Evolutionary conservation across 306 rosid genomes (phyloP).

Genomic region (Heteromeles arbutifolia): DNA sequence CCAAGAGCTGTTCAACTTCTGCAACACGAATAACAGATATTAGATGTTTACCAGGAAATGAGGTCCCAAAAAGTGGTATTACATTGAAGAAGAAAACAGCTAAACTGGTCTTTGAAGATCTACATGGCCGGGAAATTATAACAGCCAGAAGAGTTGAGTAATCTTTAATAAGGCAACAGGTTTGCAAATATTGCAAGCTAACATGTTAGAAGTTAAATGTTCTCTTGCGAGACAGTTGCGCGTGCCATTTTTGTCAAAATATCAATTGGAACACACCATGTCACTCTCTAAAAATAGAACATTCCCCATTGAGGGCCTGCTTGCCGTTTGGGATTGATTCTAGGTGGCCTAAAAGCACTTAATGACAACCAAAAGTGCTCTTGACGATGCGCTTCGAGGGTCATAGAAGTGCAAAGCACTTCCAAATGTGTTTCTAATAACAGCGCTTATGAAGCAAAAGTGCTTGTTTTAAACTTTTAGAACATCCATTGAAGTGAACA

Average conservation of each 20-base stretch:
- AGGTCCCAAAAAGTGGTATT: background rate
- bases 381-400: no score
- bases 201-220: background rate
- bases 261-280: background rate
- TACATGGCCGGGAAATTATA: background rate
- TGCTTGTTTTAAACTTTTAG: background rate
- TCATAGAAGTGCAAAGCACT: no score
- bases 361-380: no score
- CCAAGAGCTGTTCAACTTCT: conserved; percentile 90
- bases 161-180: background rate
- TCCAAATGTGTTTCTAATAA: no score
- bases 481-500: background rate
- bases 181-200: background rate
- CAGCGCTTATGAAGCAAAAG: no score
- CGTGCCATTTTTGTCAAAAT: background rate
- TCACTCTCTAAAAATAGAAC: background rate
- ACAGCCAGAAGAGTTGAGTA: background rate
- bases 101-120: background rate
- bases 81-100: background rate
- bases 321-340: no score
- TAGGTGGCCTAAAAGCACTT: no score
- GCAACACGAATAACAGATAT: conserved; percentile 25
- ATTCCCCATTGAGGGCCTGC: background rate
- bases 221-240: background rate
- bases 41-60: background rate